These are phyloP conservation scores for Luffa acutangula DNA, from an alignment of 306 rosid genomes.

Conservation along the genomic window DNA sequence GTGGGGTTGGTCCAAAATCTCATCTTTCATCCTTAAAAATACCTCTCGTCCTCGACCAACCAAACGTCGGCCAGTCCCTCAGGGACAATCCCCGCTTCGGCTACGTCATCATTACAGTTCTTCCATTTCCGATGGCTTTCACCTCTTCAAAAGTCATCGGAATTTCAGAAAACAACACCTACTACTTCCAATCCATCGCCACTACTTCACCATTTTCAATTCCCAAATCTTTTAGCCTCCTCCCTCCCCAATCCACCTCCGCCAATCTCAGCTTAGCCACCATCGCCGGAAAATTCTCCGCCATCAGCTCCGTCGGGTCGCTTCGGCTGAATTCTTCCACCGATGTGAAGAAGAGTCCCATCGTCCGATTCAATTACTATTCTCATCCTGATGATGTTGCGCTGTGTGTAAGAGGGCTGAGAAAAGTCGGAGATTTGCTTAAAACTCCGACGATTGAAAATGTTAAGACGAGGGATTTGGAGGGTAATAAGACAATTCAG, in stretches of 20 bases:
- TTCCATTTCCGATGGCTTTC: not conserved
- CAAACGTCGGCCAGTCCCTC: conserved; percentile 15
- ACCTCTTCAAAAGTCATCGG: not conserved
- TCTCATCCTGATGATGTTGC: not conserved
- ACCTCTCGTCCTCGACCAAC: conserved; percentile 8
- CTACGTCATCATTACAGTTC: fast-evolving
- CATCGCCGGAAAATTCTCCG: not conserved
- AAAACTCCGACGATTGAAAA: not conserved
- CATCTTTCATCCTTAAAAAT: conserved; percentile 5
- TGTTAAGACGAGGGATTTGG: not conserved
- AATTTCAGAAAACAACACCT: not conserved
- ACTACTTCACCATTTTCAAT: not conserved
- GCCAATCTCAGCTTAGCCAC: not conserved
- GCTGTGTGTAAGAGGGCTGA: not conserved
- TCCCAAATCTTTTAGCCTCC: not conserved
- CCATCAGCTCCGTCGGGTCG: not conserved
- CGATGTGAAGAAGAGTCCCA: not conserved
- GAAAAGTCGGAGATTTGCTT: not conserved
- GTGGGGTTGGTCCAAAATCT: conserved; percentile 16
- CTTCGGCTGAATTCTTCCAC: not conserved
- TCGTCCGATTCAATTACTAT: conserved; percentile 1
- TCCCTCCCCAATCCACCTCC: not conserved
- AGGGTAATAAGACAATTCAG: not conserved
- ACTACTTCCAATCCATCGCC: not conserved
- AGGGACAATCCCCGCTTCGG: conserved; percentile 17